These are phyloP conservation scores for Pyrenophora seminiperda DNA, from an alignment of 2,329 filamentous ascomycete species.

Conservation along the genomic window DNA sequence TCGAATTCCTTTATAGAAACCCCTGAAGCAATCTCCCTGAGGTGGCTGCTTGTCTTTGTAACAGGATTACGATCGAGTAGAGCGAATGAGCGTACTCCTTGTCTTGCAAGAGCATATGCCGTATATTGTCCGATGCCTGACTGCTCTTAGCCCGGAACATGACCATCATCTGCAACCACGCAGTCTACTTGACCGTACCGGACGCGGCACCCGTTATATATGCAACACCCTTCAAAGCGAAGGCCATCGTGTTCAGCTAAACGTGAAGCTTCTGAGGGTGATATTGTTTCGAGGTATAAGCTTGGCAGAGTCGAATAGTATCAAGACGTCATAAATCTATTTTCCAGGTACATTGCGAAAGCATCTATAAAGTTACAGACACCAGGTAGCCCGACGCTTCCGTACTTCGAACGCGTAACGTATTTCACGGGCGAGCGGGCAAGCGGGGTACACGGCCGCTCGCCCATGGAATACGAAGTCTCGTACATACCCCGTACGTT, in stretches of 20 bases:
- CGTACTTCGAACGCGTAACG: too few relatives aligned
- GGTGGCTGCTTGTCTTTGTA: slow-evolving; percentile 36
- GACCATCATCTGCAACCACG: neutral
- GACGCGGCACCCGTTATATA: slow-evolving; percentile 58
- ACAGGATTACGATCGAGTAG: slow-evolving; percentile 55
- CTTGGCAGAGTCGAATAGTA: neutral
- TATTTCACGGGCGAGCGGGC: too few relatives aligned
- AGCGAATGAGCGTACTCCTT: slow-evolving; percentile 56
- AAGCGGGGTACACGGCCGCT: too few relatives aligned
- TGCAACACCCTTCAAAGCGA: slow-evolving; percentile 53
- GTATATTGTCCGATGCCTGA: slow-evolving; percentile 57
- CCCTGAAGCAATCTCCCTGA: slow-evolving; percentile 49
- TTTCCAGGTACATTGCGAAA: neutral
- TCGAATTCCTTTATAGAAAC: slow-evolving; percentile 51
- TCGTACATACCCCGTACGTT: too few relatives aligned
- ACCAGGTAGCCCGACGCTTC: too few relatives aligned
- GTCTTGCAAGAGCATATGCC: slow-evolving; percentile 54
- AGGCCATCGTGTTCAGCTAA: slow-evolving; percentile 39
- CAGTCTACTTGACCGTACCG: slow-evolving; percentile 36
- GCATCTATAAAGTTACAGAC: neutral
- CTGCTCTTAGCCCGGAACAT: slow-evolving; percentile 5
- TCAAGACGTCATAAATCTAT: neutral
- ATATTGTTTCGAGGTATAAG: neutral
- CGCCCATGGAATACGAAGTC: too few relatives aligned
- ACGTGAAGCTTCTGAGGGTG: neutral